Evolutionary conservation across 208 protist species (phyloP).

Genomic region (Phytomonas sp.): DNA sequence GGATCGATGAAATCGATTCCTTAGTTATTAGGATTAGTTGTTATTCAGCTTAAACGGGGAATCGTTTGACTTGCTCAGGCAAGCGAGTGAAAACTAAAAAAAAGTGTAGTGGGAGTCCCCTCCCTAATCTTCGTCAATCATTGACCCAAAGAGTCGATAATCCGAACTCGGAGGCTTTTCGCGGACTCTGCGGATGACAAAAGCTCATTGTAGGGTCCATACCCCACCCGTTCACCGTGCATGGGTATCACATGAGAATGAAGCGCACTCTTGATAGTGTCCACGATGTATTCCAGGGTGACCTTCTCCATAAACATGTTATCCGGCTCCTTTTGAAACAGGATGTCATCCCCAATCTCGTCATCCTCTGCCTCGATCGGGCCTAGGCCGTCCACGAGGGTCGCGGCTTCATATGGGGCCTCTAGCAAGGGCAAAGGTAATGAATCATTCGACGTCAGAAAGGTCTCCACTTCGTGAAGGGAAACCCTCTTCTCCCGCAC

Average conservation of each 20-base stretch:
- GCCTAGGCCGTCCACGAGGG: constrained; percentile 8
- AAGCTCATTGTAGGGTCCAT: not conserved
- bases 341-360: constrained; percentile 37
- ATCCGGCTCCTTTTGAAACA: constrained; percentile 80
- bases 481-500: not conserved
- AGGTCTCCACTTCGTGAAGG: not conserved
- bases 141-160: not conserved
- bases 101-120: not conserved
- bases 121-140: not conserved
- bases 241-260: not conserved
- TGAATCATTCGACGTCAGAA: not conserved
- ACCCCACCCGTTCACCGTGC: not conserved
- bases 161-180: not conserved
- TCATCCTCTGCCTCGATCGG: constrained; percentile 15
- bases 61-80: not conserved
- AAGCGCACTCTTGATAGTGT: not conserved
- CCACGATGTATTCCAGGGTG: constrained; percentile 25
- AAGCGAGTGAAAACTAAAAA: not conserved
- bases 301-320: constrained; percentile 80
- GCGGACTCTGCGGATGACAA: not conserved
- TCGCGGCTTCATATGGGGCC: constrained; percentile 4
- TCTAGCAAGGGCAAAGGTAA: not conserved
- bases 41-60: not conserved
- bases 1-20: not conserved
- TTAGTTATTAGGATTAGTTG: not conserved